Evolutionary conservation across 2,329 filamentous ascomycete species (phyloP), one percentile per base, ranked within the genome.

Genomic region (Cladosporium sp.): DNA sequence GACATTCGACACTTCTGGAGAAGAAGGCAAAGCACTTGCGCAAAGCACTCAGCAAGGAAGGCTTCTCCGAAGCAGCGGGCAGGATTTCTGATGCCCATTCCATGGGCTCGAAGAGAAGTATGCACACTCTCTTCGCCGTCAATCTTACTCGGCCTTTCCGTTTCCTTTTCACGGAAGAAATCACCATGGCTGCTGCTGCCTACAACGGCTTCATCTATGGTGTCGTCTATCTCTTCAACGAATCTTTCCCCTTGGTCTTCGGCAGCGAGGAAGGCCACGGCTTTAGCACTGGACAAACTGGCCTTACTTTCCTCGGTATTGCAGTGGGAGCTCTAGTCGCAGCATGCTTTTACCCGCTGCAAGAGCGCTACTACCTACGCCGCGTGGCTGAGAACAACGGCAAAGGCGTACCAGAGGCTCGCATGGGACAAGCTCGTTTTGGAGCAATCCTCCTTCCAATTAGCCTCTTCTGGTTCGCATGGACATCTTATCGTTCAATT

Each of bases 11-110:
- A 20, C 66, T 71, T 34, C 63, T 72, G 2, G 64, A 67, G 19
- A 61, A 60, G 36, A 71, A 91, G 75, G 89, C 84, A 58, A 90
- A 88, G 67, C 84, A 87, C 30, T 88, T 94, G 64, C 90, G 88
- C 69, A 85, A 61, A 37, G 38, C 58, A 11, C 54, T 66, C 14
- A 50, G 42, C 12, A 65, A 61, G 6, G 56, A 62, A 40, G 64
- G 63, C 15, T 37, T 59, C 14, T n/a, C 40, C n/a, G 37, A 42
- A 3, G 58, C 61, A 6, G 59, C 61, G 1, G 7, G 34, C 20
- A 55, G 56, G 17, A 66, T 69, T 22, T 57, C 52, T 11, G 66
- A 67, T 30, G 55, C 60, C 7, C 59, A 65, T 61, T 68, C 62
- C 43, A 61, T 61, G 22, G 65, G 65, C 17, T 42, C 62, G 2